Base-by-base conservation (phyloP, 768 basidiomycete species). In the Pisolithus orientalis region DNA sequence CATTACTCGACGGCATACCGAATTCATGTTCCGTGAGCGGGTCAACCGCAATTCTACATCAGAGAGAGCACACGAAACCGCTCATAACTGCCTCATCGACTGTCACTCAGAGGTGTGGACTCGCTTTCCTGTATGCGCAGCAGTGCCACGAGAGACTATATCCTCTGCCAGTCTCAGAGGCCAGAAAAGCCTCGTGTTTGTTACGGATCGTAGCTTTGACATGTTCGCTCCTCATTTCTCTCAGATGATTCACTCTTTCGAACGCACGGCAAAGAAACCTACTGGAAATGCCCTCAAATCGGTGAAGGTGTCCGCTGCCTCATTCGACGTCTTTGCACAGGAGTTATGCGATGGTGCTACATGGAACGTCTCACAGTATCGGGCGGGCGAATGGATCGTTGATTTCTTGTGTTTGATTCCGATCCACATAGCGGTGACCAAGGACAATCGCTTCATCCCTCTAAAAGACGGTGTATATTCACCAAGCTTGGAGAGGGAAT, bases 91-190 rank as follows among this genome's bases (percentile, higher is more conserved):
- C 42, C 65, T 84, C 10, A 65, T 83, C 16, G 78, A 80, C 55
- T 82, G 80, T 50, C 74, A 80, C 48, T 62, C 72, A 0, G 80
- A 81, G 13, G 76, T 81, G 21, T 83, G 82, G 82, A 79, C 73
- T 5, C 75, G 82, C 9, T 83, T 81, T 59, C 82, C 82, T 0
- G 81, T 83, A 3, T 55, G 79, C 2, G 69, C 81, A 2, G 79
- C 81, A 0, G 70, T 83, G 16, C 70, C 72, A 34, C 72, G 77
- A 7, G 69, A 73, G 29, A 77, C 76, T 0, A 68, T 75, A 39
- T 64, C 68, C 0, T 66, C 70, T 0, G 69, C 70, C 4, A 62
- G 60, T 21, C 58, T 65, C 8, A 64, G 73, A n/a, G 63, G 56
- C 8, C 50, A 60, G 4, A 72, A 67, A 40, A 63, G 65, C 5